Percentiles rank a stretch among this genome's conserved stretches.
Evolutionary conservation across 768 basidiomycete species (phyloP).

Genomic region (Neoboletus subvelutipes): DNA sequence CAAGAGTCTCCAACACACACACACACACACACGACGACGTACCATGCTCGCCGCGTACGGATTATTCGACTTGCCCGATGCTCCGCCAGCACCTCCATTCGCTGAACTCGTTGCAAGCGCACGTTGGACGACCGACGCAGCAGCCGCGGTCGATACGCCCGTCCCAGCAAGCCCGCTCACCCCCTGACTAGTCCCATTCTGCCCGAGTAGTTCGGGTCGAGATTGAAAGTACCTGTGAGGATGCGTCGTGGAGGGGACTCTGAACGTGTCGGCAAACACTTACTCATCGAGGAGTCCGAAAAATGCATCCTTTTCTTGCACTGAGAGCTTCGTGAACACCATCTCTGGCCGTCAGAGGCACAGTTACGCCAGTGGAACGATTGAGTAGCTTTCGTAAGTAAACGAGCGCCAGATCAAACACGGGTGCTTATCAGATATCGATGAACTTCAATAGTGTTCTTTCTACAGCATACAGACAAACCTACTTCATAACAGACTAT

Average conservation of each 20-base stretch:
- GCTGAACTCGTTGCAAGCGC: slow-evolving; percentile 35
- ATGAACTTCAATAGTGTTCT: slow-evolving; percentile 13
- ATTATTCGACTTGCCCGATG: slow-evolving; percentile 29
- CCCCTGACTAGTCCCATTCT: slow-evolving; percentile 19
- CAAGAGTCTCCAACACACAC: neutral
- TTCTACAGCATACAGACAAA: slow-evolving; percentile 35
- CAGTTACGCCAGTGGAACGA: neutral
- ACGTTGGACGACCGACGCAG: slow-evolving; percentile 45
- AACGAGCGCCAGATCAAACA: neutral
- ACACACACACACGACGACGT: slow-evolving; percentile 20
- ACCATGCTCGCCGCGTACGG: slow-evolving; percentile 36
- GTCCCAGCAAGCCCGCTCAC: slow-evolving; percentile 18
- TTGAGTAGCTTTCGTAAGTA: neutral
- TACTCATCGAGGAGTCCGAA: slow-evolving; percentile 81
- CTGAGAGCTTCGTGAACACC: slow-evolving; percentile 69
- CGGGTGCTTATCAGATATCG: neutral
- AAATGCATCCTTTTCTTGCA: slow-evolving; percentile 77
- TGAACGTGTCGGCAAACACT: slow-evolving; percentile 4
- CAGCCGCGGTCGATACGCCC: slow-evolving; percentile 26
- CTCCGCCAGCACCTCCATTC: neutral
- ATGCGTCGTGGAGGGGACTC: neutral
- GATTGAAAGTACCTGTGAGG: slow-evolving; percentile 67
- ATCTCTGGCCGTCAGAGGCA: slow-evolving; percentile 35
- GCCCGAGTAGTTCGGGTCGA: slow-evolving; percentile 63
- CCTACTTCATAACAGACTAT: slow-evolving; percentile 27